Base-by-base conservation (phyloP, 2,329 filamentous ascomycete species). In the Lecanoromycetidae sp. region DNA sequence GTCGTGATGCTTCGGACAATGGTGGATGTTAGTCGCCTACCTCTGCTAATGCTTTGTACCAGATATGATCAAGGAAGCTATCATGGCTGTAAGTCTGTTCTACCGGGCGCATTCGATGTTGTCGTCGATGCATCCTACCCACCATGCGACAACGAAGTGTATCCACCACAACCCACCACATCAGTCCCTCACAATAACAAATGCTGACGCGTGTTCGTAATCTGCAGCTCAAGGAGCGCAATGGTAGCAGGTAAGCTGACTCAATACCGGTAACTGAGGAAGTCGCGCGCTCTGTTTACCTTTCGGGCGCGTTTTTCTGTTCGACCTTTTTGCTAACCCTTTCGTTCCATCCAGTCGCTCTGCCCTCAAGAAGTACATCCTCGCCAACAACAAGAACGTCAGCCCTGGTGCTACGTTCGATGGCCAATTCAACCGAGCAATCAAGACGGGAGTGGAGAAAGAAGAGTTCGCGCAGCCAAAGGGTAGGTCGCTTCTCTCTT, bases 401-500 rank as follows among this genome's bases (percentile, higher is more conserved):
- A 66, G 53, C 68, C 74, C 46, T 71, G 67, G 55, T 72, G 65
- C 67, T 46, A 70, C 71, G 48, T 84, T 84, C 64, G 80, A 79
- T 63, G 75, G 75, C 52, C 81, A 87, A 60, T 87, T 93, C 78
- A 91, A 91, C 79, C 83, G 82, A 67, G 85, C 86, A 45, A 74
- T 93, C 63, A 79, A 82, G 69, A 70, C 72, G 51, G 87, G 87
- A 65, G 87, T 88, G 58, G 85, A 93, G 61, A 87, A 83, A 74
- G 85, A 84, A 54, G 75, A 84, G 59, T 94, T 94, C 63, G 76
- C 80, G 61, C 87, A 90, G 66, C 88, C 87, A 61, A 94, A 94
- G 79, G 87, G 87, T 87, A 75, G 57, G 77, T 45, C n/a, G 25
- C 26, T 40, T 41, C 29, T 47, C 29, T 23, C 30, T 9, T 19